Percentiles rank a stretch among this genome's conserved stretches.
Conservation (phyloP, 768 basidiomycete species). For the Trametes sanguinea region DNA sequence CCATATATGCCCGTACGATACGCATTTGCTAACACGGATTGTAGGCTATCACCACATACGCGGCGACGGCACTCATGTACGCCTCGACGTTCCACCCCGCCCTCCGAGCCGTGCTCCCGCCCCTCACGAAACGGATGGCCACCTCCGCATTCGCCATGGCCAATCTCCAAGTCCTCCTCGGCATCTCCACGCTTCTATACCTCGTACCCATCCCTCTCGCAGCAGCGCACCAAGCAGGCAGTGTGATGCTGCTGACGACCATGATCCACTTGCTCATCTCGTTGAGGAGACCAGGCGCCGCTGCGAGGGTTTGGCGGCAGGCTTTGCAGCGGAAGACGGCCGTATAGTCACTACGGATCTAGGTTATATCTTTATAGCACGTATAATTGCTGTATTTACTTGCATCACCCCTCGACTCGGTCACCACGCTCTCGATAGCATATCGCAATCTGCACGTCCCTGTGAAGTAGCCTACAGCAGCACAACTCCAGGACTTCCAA, state of each 20-base stretch:
- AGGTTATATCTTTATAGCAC: conserved; percentile 9
- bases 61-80: conserved; percentile 64
- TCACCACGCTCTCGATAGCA: not conserved
- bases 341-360: not conserved
- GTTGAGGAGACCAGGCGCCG: conserved; percentile 66
- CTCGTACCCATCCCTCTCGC: conserved; percentile 92
- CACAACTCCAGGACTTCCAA: not conserved
- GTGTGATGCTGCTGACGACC: conserved; percentile 81
- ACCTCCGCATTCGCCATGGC: conserved; percentile 74
- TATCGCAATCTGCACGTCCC: not conserved
- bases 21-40: not conserved
- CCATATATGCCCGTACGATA: not conserved
- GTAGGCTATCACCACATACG: conserved; percentile 86
- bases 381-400: conserved; percentile 14
- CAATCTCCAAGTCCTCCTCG: conserved; percentile 79
- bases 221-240: conserved; percentile 94
- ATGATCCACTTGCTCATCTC: conserved; percentile 76
- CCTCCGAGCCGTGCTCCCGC: conserved; percentile 55
- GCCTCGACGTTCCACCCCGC: conserved; percentile 55
- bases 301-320: conserved; percentile 63
- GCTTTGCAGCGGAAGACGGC: conserved; percentile 26
- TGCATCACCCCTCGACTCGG: conserved; percentile 3
- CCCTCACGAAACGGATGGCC: conserved; percentile 52
- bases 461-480: not conserved
- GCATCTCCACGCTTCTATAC: conserved; percentile 83